Evolutionary conservation across 2,329 filamentous ascomycete species (phyloP).

Genomic region (Fonsecaea nubica): DNA sequence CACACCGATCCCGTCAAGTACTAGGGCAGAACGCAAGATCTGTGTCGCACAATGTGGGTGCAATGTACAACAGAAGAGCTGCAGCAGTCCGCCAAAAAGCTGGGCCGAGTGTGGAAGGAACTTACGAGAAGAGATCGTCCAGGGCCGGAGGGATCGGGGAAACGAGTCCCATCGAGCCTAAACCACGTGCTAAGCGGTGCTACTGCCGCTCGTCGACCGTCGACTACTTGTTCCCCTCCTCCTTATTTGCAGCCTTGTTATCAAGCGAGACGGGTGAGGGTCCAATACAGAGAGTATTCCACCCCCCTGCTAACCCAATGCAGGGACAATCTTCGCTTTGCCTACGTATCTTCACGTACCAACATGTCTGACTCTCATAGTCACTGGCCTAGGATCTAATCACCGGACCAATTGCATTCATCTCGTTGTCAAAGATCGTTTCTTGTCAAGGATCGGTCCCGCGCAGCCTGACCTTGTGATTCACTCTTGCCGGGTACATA

Average conservation of each 20-base stretch:
- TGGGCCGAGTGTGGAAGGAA: background rate
- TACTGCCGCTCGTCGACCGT: background rate
- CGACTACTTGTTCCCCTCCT: background rate
- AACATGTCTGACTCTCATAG: background rate
- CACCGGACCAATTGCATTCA: background rate
- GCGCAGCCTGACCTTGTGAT: background rate
- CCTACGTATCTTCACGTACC: background rate
- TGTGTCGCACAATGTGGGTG: background rate
- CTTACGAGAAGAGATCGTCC: background rate
- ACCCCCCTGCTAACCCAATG: background rate
- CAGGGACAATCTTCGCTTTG: background rate
- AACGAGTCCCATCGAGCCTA: background rate
- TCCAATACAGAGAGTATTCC: background rate
- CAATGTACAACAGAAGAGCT: background rate
- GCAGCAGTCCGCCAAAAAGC: background rate
- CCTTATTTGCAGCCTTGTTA: background rate
- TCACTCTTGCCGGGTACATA: background rate
- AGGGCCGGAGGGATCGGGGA: background rate
- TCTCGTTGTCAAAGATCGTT: background rate
- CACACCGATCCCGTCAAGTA: background rate
- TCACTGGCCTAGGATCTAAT: background rate
- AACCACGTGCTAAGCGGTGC: background rate
- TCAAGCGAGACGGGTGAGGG: background rate
- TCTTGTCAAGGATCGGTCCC: background rate
- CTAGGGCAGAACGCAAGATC: background rate